A percentile compares a stretch with the other conserved stretches of the same genome.
Conservation (phyloP, 345 rosid genomes). For the Hibiscus trionum region DNA sequence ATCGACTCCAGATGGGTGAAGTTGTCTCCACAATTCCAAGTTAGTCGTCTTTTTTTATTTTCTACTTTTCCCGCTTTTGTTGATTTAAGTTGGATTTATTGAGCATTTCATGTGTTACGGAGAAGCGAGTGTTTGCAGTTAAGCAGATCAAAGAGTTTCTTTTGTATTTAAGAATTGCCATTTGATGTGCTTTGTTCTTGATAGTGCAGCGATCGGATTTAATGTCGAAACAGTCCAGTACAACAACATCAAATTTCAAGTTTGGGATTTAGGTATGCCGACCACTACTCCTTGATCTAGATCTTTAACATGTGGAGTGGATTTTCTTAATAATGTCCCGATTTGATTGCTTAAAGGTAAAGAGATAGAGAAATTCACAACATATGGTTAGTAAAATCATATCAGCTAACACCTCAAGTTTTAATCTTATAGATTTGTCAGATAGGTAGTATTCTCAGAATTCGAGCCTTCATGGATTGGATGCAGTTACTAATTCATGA, state of each 20-base stretch:
- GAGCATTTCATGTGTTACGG: neutral
- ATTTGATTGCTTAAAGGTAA: neutral
- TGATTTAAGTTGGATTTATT: neutral
- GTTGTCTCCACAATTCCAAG: conserved; percentile 97
- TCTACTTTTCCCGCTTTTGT: neutral
- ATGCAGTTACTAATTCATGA: too few species aligned
- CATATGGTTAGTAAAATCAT: neutral
- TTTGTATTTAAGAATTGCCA: conserved; percentile 3
- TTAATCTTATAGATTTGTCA: neutral
- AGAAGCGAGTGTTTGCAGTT: neutral
- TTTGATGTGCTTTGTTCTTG: conserved; percentile 2
- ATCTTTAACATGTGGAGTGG: neutral
- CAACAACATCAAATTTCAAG: conserved; percentile 93
- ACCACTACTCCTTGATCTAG: conserved; percentile 5
- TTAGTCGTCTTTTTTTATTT: conserved; percentile 26
- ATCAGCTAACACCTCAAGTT: neutral
- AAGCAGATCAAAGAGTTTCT: neutral
- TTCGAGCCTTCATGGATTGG: too few species aligned
- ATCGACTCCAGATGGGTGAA: conserved; percentile 99
- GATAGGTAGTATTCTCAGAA: neutral
- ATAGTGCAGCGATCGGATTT: conserved; percentile 80
- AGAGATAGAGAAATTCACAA: neutral
- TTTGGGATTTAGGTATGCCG: conserved; percentile 70
- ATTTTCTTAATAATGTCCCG: neutral
- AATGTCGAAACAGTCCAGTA: conserved; percentile 95